phyloP scores from a whole-genome alignment of 805 yeast genomes.

The Saccharomycopsis sp. region DNA sequence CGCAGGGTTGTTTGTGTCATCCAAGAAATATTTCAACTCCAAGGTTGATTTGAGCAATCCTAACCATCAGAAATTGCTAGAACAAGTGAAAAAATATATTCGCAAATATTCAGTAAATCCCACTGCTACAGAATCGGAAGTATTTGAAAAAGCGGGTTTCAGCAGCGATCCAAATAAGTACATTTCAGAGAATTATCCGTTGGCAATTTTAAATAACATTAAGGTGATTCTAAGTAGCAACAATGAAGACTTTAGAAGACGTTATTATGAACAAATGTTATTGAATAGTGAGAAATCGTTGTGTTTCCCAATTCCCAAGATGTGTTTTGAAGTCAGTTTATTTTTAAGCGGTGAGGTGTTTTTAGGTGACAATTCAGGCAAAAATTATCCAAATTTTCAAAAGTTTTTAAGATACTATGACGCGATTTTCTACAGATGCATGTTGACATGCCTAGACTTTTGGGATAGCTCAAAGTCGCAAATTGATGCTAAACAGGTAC shows the following conservation, averaged over 20 bases:
- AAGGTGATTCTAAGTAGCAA: constrained; percentile 48
- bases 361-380: constrained; percentile 15
- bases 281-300: constrained; percentile 43
- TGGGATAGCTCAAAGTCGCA: constrained; percentile 54
- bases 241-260: constrained; percentile 54
- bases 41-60: constrained; percentile 5
- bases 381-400: constrained; percentile 5
- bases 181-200: constrained; percentile 38
- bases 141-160: constrained; percentile 39
- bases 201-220: constrained; percentile 48
- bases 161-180: constrained; percentile 37
- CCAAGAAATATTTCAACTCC: neutral
- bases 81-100: constrained; percentile 5
- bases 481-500: constrained; percentile 46
- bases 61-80: constrained; percentile 10
- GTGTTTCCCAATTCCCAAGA: constrained; percentile 43
- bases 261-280: constrained; percentile 56
- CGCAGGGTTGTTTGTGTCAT: constrained; percentile 3
- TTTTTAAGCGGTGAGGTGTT: constrained; percentile 25
- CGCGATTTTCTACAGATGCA: constrained; percentile 28
- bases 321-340: constrained; percentile 30
- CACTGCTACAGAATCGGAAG: constrained; percentile 5
- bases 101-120: constrained; percentile 3
- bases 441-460: constrained; percentile 36
- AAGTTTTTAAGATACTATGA: constrained; percentile 1